Conservation (phyloP, 768 basidiomycete species). For the Hypsizygus marmoreus region DNA sequence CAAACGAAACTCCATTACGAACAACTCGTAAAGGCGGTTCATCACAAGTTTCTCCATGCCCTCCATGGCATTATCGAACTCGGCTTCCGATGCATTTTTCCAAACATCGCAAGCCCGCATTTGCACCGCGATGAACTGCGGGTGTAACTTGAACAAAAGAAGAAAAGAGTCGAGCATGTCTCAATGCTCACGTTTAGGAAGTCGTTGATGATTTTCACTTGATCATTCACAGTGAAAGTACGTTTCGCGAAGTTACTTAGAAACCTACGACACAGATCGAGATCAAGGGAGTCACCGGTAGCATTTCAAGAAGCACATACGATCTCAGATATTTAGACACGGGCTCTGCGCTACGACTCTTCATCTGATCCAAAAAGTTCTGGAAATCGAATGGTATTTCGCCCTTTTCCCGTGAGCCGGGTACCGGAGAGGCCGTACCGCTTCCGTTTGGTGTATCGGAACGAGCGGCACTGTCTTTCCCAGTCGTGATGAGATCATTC, state of each 20-base stretch:
- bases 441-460: constrained; percentile 28
- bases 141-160: constrained; percentile 12
- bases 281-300: background rate
- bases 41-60: constrained; percentile 99
- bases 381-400: constrained; percentile 87
- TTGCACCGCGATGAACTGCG: constrained; percentile 87
- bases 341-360: constrained; percentile 82
- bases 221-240: constrained; percentile 89
- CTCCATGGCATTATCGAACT: constrained; percentile 97
- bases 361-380: constrained; percentile 93
- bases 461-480: constrained; percentile 21
- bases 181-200: constrained; percentile 71
- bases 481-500: constrained; percentile 14
- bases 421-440: constrained; percentile 30
- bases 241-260: constrained; percentile 91
- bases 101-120: constrained; percentile 88
- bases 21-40: constrained; percentile 97
- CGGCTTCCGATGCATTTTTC: constrained; percentile 72
- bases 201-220: constrained; percentile 93
- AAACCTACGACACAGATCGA: constrained; percentile 55
- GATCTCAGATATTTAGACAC: constrained; percentile 95
- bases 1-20: constrained; percentile 30
- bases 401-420: constrained; percentile 20
- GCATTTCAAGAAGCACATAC: constrained; percentile 48
- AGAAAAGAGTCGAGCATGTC: background rate